Percentiles rank a stretch among this genome's conserved stretches.
These are phyloP conservation scores for Tephrocybe rancida DNA, from an alignment of 768 basidiomycete species.

Conservation along the genomic window DNA sequence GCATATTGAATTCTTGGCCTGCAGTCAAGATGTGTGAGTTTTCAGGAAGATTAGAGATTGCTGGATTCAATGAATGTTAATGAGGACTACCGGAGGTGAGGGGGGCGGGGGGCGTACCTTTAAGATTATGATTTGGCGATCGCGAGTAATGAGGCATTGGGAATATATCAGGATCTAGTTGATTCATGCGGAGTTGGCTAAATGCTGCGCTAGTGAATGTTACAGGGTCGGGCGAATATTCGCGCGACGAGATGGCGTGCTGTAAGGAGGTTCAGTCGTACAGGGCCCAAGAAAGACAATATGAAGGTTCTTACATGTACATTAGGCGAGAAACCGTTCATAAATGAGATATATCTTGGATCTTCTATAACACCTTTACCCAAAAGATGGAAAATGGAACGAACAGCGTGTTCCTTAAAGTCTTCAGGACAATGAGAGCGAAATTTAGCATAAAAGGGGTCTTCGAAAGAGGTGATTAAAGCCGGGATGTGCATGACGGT, in stretches of 20 bases:
- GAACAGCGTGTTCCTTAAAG: slow-evolving; percentile 45
- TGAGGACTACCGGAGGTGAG: background rate
- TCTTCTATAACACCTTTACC: slow-evolving; percentile 74
- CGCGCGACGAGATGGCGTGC: slow-evolving; percentile 77
- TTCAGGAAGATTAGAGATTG: slow-evolving; percentile 47
- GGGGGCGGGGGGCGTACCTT: slow-evolving; percentile 26
- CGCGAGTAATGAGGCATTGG: slow-evolving; percentile 59
- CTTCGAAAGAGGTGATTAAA: slow-evolving; percentile 48
- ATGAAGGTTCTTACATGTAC: slow-evolving; percentile 53
- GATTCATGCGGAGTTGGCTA: slow-evolving; percentile 70
- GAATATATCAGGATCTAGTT: slow-evolving; percentile 76
- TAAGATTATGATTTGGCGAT: slow-evolving; percentile 39
- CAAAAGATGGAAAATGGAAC: slow-evolving; percentile 69
- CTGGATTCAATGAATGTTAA: slow-evolving; percentile 21
- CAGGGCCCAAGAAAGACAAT: background rate
- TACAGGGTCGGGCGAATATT: slow-evolving; percentile 61
- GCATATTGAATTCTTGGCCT: slow-evolving; percentile 43
- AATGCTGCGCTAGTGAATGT: slow-evolving; percentile 76
- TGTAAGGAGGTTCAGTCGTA: slow-evolving; percentile 29
- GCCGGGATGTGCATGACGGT: slow-evolving; percentile 55
- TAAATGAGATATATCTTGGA: slow-evolving; percentile 68
- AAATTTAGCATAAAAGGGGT: slow-evolving; percentile 50
- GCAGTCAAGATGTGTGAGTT: slow-evolving; percentile 45
- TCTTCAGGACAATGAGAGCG: slow-evolving; percentile 43
- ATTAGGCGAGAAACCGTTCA: slow-evolving; percentile 62